Percentiles rank a stretch among this genome's conserved stretches.
Evolutionary conservation across 345 rosid species (phyloP).

Genomic region (Bruguiera parviflora): DNA sequence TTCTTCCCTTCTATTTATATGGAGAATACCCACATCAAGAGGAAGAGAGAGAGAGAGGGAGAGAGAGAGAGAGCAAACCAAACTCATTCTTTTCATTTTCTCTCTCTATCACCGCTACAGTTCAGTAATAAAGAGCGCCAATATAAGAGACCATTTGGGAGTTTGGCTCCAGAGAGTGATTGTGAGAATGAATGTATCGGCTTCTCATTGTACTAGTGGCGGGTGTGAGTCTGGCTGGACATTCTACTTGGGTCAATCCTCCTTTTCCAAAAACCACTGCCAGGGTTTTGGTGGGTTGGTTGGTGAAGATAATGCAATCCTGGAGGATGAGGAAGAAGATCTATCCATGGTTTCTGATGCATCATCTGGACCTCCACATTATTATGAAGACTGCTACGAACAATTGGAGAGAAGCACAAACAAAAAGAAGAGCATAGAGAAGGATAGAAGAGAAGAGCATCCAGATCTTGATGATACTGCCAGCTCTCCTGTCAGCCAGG

Average conservation of each 20-base stretch:
- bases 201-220: constrained; percentile 48
- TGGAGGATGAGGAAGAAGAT: constrained; percentile 38
- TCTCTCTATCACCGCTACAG: not conserved
- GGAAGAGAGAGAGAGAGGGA: not conserved
- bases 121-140: constrained; percentile 8
- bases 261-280: constrained; percentile 28
- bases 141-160: constrained; percentile 9
- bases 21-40: constrained; percentile 7
- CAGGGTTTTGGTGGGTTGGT: constrained; percentile 24
- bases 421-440: constrained; percentile 35
- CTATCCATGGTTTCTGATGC: constrained; percentile 93
- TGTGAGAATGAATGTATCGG: constrained; percentile 43
- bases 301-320: constrained; percentile 17
- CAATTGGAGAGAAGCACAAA: constrained; percentile 31
- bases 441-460: constrained; percentile 32
- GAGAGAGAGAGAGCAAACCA: not conserved
- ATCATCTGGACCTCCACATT: constrained; percentile 71
- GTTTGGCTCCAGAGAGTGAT: constrained; percentile 8
- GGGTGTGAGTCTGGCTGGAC: constrained; percentile 94
- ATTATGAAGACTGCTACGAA: constrained; percentile 35
- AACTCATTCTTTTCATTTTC: constrained; percentile 1
- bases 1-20: constrained; percentile 27
- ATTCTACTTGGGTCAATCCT: constrained; percentile 59
- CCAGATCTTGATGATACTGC: constrained; percentile 75
- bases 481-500: constrained; percentile 58